Evolutionary conservation across 2,329 filamentous ascomycete species (phyloP).

Genomic region (Cryphonectria naterciae): DNA sequence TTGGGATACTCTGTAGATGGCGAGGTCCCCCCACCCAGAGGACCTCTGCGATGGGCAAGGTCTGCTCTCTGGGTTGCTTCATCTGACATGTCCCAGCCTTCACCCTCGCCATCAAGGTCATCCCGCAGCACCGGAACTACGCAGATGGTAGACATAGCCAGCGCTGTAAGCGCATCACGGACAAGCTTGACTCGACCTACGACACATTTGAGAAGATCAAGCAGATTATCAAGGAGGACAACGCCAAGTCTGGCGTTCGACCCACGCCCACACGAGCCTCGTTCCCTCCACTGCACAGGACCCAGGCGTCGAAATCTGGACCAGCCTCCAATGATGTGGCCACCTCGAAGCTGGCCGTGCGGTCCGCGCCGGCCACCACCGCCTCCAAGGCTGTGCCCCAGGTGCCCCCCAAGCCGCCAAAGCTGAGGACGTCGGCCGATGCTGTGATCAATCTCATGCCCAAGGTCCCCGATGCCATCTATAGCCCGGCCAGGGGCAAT

Average conservation of each 20-base stretch:
- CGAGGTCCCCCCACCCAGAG: not conserved
- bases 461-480: slow-evolving; percentile 74
- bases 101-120: slow-evolving; percentile 74
- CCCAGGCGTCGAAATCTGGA: not conserved
- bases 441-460: slow-evolving; percentile 61
- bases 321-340: slow-evolving; percentile 6
- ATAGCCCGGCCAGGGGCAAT: slow-evolving; percentile 76
- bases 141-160: slow-evolving; percentile 60
- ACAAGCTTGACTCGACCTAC: slow-evolving; percentile 53
- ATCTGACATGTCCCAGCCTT: slow-evolving; percentile 49
- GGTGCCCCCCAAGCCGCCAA: slow-evolving; percentile 12
- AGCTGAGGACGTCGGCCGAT: slow-evolving; percentile 24
- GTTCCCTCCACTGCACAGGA: slow-evolving; percentile 4
- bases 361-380: not conserved
- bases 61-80: not conserved
- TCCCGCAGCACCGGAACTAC: slow-evolving; percentile 78
- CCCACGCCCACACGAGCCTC: slow-evolving; percentile 40
- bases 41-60: not conserved
- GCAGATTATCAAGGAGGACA: slow-evolving; percentile 64
- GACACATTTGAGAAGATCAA: slow-evolving; percentile 62
- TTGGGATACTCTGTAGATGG: not conserved
- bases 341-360: not conserved
- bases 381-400: not conserved
- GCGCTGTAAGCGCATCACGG: slow-evolving; percentile 54
- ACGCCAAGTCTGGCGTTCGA: slow-evolving; percentile 62